A percentile compares a stretch with the other conserved stretches of the same genome.
Conservation (phyloP, 2,329 filamentous ascomycete genomes). For the Coniella vitis region DNA sequence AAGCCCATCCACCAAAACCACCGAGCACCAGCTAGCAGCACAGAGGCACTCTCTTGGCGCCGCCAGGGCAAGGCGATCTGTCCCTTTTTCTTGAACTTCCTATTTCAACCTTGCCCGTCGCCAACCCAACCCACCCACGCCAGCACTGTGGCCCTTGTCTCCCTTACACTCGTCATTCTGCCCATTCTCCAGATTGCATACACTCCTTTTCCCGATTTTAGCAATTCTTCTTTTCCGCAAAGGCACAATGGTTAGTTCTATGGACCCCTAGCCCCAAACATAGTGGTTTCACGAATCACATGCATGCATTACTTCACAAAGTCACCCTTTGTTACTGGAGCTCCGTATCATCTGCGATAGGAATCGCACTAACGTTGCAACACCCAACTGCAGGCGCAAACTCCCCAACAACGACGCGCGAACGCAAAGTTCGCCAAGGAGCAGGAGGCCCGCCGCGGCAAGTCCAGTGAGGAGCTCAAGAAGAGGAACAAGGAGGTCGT, state of each 20-base stretch:
- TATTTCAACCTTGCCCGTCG: neutral
- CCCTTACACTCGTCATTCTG: neutral
- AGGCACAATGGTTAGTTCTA: constrained; percentile 11
- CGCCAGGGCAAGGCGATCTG: constrained; percentile 6
- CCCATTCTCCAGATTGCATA: no score
- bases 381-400: constrained; percentile 59
- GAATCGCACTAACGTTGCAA: no score
- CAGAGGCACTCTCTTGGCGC: neutral
- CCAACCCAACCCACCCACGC: neutral
- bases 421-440: constrained; percentile 73
- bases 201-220: neutral
- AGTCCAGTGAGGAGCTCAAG: constrained; percentile 59
- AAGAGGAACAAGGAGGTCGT: constrained; percentile 47
- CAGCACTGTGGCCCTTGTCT: neutral
- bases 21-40: neutral
- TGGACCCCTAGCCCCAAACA: no score
- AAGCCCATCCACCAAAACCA: neutral
- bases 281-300: neutral
- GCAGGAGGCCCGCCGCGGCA: constrained; percentile 69
- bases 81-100: constrained; percentile 5
- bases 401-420: constrained; percentile 72
- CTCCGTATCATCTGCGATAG: constrained; percentile 3
- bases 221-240: neutral
- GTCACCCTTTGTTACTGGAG: neutral
- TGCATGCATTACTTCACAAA: neutral